Base-by-base conservation (phyloP, 2,329 filamentous ascomycete genomes). In the Cladosporium sp. region DNA sequence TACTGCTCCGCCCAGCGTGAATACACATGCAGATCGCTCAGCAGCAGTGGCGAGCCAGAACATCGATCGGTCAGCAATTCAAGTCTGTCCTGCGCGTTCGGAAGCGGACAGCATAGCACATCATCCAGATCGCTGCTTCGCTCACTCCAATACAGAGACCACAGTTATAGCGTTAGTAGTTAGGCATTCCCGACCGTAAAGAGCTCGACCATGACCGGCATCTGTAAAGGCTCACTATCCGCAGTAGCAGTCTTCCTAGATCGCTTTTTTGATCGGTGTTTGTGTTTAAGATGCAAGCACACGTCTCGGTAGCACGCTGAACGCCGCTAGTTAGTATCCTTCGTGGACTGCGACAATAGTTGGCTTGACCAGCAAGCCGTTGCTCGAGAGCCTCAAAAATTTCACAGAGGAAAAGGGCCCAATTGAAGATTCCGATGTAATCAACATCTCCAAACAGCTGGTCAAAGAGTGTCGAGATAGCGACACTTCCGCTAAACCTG, bases 251-350 rank as follows among this genome's bases (percentile, higher is more conserved):
- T 71, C 32, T 70, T 3, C n/a, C n/a, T n/a, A n/a, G n/a, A 58
- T 78, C 1, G 79, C 84, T 1, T 84, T 85, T 65, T 76, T 82
- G 0, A 72, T 84, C 2, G 82, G 82, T 2, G 69, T n/a, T 48
- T 48, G 43, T 4, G 43, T 25, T n/a, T 48, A n/a, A n/a, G 43
- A 48, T 25, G 43, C 23, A 25, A 48, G 43, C 43, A 23, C n/a
- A 8, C 43, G 43, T 48, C 43, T 48, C 11, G 43, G 43, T 23
- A n/a, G 18, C 43, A 21, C 18, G n/a, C n/a, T 48, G 1, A 25
- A 23, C 43, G 43, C n/a, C n/a, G 43, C 43, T 6, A n/a, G 43
- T 10, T 7, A 48, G 16, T 6, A 48, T 21, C 43, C 43, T 25
- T 48, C 43, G 43, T 48, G 43, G 43, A 48, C 43, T 2, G 43